Base-by-base conservation (phyloP, 2,329 filamentous ascomycete species). In the Aspergillus novoparasiticus region DNA sequence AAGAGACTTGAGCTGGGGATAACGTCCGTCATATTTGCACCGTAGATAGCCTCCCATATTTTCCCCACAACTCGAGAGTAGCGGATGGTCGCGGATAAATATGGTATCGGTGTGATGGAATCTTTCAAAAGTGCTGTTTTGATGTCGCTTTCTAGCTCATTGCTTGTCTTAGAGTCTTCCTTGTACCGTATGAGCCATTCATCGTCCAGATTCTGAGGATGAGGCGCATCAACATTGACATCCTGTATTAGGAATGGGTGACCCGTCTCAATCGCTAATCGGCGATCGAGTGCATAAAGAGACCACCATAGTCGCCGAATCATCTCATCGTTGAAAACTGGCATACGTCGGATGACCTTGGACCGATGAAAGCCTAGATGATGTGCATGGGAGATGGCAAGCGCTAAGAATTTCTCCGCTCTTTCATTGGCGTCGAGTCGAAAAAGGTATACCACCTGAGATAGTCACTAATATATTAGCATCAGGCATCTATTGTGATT, bases 281-380 rank as follows among this genome's bases (percentile, higher is more conserved):
- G 58, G 30, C 71, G 63, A 50, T 73, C 70, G 57, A 73, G 51
- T 2, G 68, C 41, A 43, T 72, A 72, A 1, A 73, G 63, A 45
- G 71, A 70, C 74, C 74, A 76, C 61, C 73, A 75, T 1, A 76
- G 57, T 3, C 73, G 67, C 23, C 73, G 72, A 39, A 57, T 50
- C 65, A 74, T 71, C 48, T 76, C 72, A 32, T 60, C 56, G 1
- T 68, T 56, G 26, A 67, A 70, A 1, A 45, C 45, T 16, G 53
- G 23, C 62, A 70, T 65, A 6, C 16, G n/a, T 16, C 62, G 48
- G 1, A 69, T 56, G 3, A 68, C 65, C 57, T 64, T 65, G 5
- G 63, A 57, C 36, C 69, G 64, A n/a, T 72, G 70, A 2, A 70
- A 61, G 14, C 70, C 70, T 26, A 70, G 59, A 46, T 71, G 63